Base-by-base conservation (phyloP, 169 alveolate species). In the Theileria orientalis region DNA sequence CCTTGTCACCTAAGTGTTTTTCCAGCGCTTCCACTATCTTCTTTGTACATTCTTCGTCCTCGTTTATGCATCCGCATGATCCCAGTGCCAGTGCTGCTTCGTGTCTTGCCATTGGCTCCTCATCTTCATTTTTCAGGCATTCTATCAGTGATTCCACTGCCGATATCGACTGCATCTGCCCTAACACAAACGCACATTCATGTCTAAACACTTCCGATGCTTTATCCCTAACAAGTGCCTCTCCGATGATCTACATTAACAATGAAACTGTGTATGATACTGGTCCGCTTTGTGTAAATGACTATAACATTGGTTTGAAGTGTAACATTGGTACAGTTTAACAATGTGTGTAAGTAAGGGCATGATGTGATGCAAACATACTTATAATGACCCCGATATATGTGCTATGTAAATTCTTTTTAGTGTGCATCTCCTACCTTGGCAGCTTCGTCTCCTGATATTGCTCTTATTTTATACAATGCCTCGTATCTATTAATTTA, bases 51-150 rank as follows among this genome's bases (percentile, higher is more conserved):
- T 37, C 41, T 41, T 62, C 33, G 29, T 62, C 23, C 14, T 32
- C 9, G 27, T 3, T n/a, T 0, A 30, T 32, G 16, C 46, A 56
- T 1, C 83, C 96, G 32, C 93, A 86, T 16, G 96, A 90, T 0
- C 98, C 98, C 13, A 94, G 83, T 6, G 98, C 97, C 52, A 92
- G 87, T 21, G 98, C 98, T 7, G 95, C 96, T 60, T 94, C 98
- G 72, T 94, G 98, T 47, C 98, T 87, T 30, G 93, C 96, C 92
- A 94, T 94, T 56, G 94, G 94, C 66, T 92, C 93, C 67, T 94
- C 96, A 9, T 29, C 27, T 3, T 40, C 41, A 79, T 93, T 85
- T 77, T 51, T 80, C 51, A 94, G 78, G 44, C 94, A 92, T 40
- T 72, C 69, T 19, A 85, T 60, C 73, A 86, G 91, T 60, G 80